Percentiles rank a stretch among this genome's conserved stretches.
Conservation (phyloP, 2,329 filamentous ascomycete species). For the Colletotrichum paranaense region DNA sequence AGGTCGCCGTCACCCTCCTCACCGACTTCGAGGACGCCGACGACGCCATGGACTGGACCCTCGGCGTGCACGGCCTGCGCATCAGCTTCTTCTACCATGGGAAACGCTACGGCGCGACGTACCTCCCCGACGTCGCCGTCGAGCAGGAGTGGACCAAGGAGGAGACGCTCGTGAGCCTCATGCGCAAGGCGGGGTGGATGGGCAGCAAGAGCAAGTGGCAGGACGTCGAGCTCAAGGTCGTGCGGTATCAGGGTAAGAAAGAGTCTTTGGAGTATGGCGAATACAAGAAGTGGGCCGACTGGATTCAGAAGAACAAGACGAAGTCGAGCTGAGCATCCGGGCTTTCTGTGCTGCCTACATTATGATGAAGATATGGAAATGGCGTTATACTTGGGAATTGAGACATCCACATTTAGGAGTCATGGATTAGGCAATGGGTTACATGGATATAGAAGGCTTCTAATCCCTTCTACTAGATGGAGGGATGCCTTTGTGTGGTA, state of each 20-base stretch:
- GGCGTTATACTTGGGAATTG: constrained; percentile 17
- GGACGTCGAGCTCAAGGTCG: constrained; percentile 81
- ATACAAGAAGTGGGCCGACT: constrained; percentile 84
- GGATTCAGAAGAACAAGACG: constrained; percentile 61
- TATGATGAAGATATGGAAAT: background rate
- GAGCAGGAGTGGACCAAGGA: constrained; percentile 98
- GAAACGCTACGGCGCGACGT: constrained; percentile 84
- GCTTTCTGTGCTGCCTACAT: background rate
- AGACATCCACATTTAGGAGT: constrained; percentile 1
- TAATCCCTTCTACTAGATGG: constrained; percentile 16
- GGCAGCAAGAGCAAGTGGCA: constrained; percentile 84
- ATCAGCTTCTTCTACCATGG: constrained; percentile 84
- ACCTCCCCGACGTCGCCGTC: constrained; percentile 88
- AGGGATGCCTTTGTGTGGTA: constrained; percentile 13
- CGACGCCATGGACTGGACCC: constrained; percentile 83
- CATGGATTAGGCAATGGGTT: background rate
- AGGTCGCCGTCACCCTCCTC: constrained; percentile 82
- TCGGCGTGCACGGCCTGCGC: constrained; percentile 88
- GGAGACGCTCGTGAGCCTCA: constrained; percentile 87
- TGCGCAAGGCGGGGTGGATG: constrained; percentile 94
- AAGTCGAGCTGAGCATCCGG: constrained; percentile 20
- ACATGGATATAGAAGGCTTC: constrained; percentile 15
- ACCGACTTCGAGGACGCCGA: constrained; percentile 84
- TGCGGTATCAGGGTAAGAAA: constrained; percentile 89
- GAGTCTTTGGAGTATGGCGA: constrained; percentile 76